Evolutionary conservation across 2,329 filamentous ascomycete genomes (phyloP), one percentile per base, ranked within the genome.

Genomic region (Fusarium sp.): DNA sequence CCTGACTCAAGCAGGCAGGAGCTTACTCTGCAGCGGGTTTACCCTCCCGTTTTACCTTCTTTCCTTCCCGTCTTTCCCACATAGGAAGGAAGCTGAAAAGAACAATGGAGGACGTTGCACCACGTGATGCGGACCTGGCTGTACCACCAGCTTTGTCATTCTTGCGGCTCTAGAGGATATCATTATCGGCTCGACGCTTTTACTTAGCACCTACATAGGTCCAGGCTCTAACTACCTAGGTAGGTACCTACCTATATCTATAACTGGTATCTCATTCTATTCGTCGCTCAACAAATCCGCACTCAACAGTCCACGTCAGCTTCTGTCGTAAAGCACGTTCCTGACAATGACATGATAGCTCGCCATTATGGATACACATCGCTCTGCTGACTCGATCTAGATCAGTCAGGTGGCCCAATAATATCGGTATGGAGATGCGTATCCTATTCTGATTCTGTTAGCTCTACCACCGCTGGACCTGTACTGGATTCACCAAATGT

Each of bases 391-490:
- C 39, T 31, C 36, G 32, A 24, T 36, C 41, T 54, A 43, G 64
- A 54, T 32, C 43, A 42, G 50, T 40, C 52, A 44, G 55, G 49
- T 48, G 55, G 45, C 41, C 51, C 50, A 36, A 42, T 40, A 31
- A 28, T 29, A 51, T 38, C 58, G 36, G 40, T 42, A 39, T 51
- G 35, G 45, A 34, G 15, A 56, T 48, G 47, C 53, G 50, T 64
- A 56, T 34, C 55, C 55, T 69, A 70, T 53, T 71, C 67, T 35
- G 57, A 61, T 32, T 70, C 68, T 31, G 52, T 63, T 53, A 72
- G 46, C 57, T 72, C 70, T 59, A 70, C 62, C 54, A 72, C 70
- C 10, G 59, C 41, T 45, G 67, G 59, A 11, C 61, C 66, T 60
- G 55, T 46, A 22, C 64, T 61, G 51, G 61, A 53, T 44, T 68